phyloP scores from a whole-genome alignment of 176 grass and related monocot genomes.

The Cenchrus purpureus region DNA sequence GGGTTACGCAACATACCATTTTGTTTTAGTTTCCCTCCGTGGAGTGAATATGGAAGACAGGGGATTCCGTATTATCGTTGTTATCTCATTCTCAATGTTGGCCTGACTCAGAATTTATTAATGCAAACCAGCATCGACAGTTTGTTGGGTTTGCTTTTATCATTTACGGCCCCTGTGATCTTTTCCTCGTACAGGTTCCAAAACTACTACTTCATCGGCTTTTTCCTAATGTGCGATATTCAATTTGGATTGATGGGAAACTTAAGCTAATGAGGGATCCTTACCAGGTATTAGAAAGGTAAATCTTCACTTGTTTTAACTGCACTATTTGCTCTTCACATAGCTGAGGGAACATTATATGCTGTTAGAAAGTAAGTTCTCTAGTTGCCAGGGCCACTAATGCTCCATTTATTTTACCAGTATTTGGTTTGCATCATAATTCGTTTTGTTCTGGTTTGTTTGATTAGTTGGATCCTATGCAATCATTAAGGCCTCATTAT shows the following conservation, averaged over 20 bases:
- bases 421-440: slow-evolving; percentile 4
- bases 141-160: slow-evolving; percentile 1
- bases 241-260: slow-evolving; percentile 99
- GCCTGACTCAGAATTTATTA: slow-evolving; percentile 26
- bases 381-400: slow-evolving; percentile 11
- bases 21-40: slow-evolving; percentile 21
- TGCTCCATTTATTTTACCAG: slow-evolving; percentile 18
- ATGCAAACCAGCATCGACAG: background rate
- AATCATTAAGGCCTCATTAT: slow-evolving; percentile 27
- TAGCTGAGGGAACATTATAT: slow-evolving; percentile 26
- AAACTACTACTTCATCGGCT: slow-evolving; percentile 96
- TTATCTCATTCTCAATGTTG: slow-evolving; percentile 1
- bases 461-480: background rate
- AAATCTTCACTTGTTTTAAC: slow-evolving; percentile 43
- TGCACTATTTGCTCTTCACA: slow-evolving; percentile 15
- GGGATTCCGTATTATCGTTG: slow-evolving; percentile 22
- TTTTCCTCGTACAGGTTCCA: slow-evolving; percentile 68
- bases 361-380: background rate
- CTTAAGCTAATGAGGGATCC: slow-evolving; percentile 93
- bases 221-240: slow-evolving; percentile 84
- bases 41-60: slow-evolving; percentile 5
- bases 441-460: slow-evolving; percentile 15
- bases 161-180: slow-evolving; percentile 11
- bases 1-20: background rate
- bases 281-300: slow-evolving; percentile 95